Conservation (phyloP, 495 filamentous ascomycete species). For the Durotheca rogersii region DNA sequence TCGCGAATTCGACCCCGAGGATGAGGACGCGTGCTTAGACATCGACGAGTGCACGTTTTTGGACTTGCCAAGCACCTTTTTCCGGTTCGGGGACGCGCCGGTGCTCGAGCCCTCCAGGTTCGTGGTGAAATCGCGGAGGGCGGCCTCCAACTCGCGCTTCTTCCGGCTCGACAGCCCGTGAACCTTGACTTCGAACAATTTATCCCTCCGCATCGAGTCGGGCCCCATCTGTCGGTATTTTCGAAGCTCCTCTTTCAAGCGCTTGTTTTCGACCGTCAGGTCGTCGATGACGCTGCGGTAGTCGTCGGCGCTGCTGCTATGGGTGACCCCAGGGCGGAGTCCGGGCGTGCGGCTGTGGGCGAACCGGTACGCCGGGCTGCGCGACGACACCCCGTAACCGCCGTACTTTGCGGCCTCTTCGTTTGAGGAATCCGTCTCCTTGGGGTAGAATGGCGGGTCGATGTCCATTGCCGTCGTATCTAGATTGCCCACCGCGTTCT, state of each 20-base stretch:
- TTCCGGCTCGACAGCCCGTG: slow-evolving; percentile 65
- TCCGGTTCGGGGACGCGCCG: slow-evolving; percentile 37
- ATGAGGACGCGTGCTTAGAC: slow-evolving; percentile 50
- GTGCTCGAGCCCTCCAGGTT: slow-evolving; percentile 48
- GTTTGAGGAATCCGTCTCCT: slow-evolving; percentile 47
- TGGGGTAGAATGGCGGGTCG: slow-evolving; percentile 57
- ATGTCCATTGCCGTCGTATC: slow-evolving; percentile 45
- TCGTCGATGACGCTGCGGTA: slow-evolving; percentile 71
- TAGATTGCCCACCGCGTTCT: slow-evolving; percentile 37
- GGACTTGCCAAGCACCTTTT: slow-evolving; percentile 35
- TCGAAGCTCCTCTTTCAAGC: slow-evolving; percentile 65
- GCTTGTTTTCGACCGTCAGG: slow-evolving; percentile 69
- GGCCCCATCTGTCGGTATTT: slow-evolving; percentile 65
- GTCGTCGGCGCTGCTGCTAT: slow-evolving; percentile 57
- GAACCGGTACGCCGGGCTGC: slow-evolving; percentile 26
- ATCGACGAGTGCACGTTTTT: slow-evolving; percentile 37
- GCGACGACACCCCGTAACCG: slow-evolving; percentile 12
- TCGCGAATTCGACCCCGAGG: slow-evolving; percentile 54
- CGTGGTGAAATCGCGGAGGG: slow-evolving; percentile 64
- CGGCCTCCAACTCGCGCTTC: slow-evolving; percentile 72
- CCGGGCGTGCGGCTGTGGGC: slow-evolving; percentile 21
- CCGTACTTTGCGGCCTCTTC: slow-evolving; percentile 30
- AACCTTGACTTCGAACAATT: slow-evolving; percentile 73
- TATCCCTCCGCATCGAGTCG: slow-evolving; percentile 60
- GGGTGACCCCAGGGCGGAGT: slow-evolving; percentile 34